Base-by-base conservation (phyloP, 768 basidiomycete species). In the Pholiota conissans region DNA sequence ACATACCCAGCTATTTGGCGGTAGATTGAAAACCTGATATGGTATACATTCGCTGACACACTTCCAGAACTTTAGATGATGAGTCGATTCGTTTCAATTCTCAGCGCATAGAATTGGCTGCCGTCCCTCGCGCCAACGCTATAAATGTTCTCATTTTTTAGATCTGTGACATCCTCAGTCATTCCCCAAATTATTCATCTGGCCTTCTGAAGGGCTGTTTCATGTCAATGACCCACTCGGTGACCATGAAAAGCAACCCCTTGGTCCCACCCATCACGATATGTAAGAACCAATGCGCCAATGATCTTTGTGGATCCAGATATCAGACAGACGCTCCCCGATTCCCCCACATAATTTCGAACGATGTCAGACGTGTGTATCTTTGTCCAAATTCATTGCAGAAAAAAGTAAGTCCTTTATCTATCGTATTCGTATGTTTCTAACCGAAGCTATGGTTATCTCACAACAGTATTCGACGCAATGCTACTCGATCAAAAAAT, bases 1-100 rank as follows among this genome's bases (percentile, higher is more conserved):
- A 70, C 63, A 54, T 70, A 69, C 70, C 76, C 76, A 68, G 69
- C 65, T 63, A 64, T 74, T 71, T 76, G 76, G 78, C 74, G 71
- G 61, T 68, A 71, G 69, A 73, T 74, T n/a, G 72, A 69, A 68
- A 69, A 71, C 75, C 71, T 74, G 74, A 78, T 78, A 67, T 74
- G 73, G 74, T 69, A 58, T 64, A 64, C 55, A 62, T 68, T 75
- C 76, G 76, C 74, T 78, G 75, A 73, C 73, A 74, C 71, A 71
- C 70, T 77, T 77, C 77, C 74, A 77, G 75, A 79, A 77, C 73
- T 69, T 69, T 75, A 73, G 71, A 70, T 74, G 69, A 68, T 67
- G 60, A 62, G 66, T 68, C 64, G 63, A 65, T 65, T 71, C 65
- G 58, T 71, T 72, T 68, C 66, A 65, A 66, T 69, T 68, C 59